These are phyloP conservation scores for Polytrichum formosum DNA, from an alignment of 225 moss, liverwort and hornwort genomes.

Conservation along the genomic window DNA sequence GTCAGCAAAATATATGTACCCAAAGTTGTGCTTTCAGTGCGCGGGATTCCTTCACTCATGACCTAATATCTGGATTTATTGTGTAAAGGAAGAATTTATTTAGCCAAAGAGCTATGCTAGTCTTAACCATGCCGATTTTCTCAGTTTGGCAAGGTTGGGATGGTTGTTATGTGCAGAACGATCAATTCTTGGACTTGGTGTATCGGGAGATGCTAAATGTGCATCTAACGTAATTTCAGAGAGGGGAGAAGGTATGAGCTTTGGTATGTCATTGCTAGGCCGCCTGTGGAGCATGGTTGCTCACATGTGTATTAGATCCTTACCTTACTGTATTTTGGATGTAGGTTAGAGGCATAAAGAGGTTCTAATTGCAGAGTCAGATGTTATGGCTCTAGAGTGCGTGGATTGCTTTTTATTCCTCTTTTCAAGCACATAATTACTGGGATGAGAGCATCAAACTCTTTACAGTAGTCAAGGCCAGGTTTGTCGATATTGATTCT, in stretches of 20 bases:
- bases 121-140: too few species aligned
- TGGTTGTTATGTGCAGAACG: conserved; percentile 64
- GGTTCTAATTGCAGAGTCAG: conserved; percentile 18
- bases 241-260: conserved; percentile 13
- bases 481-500: conserved; percentile 55
- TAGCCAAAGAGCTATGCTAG: too few species aligned
- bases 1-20: too few species aligned
- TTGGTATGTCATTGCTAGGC: conserved; percentile 6
- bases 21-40: too few species aligned
- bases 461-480: conserved; percentile 62
- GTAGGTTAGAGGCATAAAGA: conserved; percentile 20
- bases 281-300: conserved; percentile 19
- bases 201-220: conserved; percentile 79
- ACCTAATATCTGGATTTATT: too few species aligned
- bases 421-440: conserved; percentile 22
- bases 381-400: conserved; percentile 20
- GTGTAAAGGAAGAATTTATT: too few species aligned
- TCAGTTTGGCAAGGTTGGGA: neutral
- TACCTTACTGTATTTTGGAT: conserved; percentile 25
- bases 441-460: conserved; percentile 39
- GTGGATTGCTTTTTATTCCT: conserved; percentile 25
- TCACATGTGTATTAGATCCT: conserved; percentile 9
- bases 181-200: conserved; percentile 91
- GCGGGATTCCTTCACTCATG: too few species aligned
- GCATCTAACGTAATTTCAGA: conserved; percentile 46